These are phyloP conservation scores for Sclerotinia trifoliorum DNA, from an alignment of 2,329 filamentous ascomycete species.

Conservation along the genomic window DNA sequence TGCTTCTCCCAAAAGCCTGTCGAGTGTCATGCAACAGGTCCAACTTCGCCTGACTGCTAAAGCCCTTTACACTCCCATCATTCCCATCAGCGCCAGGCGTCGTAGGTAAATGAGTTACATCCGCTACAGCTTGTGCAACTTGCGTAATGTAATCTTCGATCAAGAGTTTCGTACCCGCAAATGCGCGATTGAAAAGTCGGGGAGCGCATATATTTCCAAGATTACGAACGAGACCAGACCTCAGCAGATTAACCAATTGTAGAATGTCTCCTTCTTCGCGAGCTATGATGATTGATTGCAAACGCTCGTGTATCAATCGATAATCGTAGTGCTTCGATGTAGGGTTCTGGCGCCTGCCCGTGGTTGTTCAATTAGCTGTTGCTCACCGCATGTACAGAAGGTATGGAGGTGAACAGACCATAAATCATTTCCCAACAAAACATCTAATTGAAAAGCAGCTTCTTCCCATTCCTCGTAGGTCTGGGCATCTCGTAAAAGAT, in stretches of 20 bases:
- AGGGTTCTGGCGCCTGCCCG: constrained; percentile 72
- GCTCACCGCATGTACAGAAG: neutral
- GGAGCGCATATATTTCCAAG: constrained; percentile 86
- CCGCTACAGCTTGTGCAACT: constrained; percentile 75
- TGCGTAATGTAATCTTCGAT: constrained; percentile 90
- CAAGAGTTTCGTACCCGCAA: constrained; percentile 83
- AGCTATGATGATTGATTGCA: constrained; percentile 67
- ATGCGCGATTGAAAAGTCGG: constrained; percentile 78
- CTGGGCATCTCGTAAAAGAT: constrained; percentile 63
- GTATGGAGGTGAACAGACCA: constrained; percentile 57
- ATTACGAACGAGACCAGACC: constrained; percentile 78
- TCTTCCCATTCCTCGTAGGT: constrained; percentile 84
- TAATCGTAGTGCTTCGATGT: constrained; percentile 83
- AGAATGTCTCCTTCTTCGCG: constrained; percentile 71
- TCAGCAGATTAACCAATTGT: constrained; percentile 73
- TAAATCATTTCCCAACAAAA: constrained; percentile 73
- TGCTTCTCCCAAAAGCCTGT: constrained; percentile 83
- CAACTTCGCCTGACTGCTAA: constrained; percentile 58
- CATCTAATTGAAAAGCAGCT: constrained; percentile 80
- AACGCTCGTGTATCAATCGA: constrained; percentile 74
- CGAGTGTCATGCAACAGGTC: constrained; percentile 84
- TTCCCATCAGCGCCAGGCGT: constrained; percentile 46
- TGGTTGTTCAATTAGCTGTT: neutral
- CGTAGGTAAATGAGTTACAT: constrained; percentile 67
- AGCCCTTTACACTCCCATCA: constrained; percentile 42